Conservation (phyloP, 1,284 basidiomycete species). For the Moniliella sp. region DNA sequence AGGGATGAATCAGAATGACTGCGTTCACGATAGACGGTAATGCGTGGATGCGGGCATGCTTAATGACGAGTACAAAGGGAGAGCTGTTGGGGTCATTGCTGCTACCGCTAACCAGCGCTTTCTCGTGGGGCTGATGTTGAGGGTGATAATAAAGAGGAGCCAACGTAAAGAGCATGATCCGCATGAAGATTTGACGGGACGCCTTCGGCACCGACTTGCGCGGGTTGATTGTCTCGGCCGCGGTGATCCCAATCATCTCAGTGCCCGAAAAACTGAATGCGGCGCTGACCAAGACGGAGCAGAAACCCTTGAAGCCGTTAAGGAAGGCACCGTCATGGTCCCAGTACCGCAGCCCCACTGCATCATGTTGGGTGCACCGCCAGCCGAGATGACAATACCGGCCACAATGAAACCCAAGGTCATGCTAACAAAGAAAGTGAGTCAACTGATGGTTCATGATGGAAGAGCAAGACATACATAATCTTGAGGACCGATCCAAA, state of each 20-base stretch:
- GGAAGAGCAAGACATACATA: slow-evolving; percentile 15
- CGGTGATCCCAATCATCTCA: slow-evolving; percentile 36
- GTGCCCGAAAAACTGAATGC: slow-evolving; percentile 45
- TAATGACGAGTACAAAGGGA: too few species aligned
- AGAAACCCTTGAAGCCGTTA: slow-evolving; percentile 15
- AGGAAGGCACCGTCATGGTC: slow-evolving; percentile 23
- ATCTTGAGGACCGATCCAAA: slow-evolving; percentile 41
- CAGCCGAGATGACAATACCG: slow-evolving; percentile 28
- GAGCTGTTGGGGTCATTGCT: too few species aligned
- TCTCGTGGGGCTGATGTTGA: too few species aligned
- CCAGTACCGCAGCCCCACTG: slow-evolving; percentile 45
- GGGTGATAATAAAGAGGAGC: too few species aligned
- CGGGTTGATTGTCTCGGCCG: slow-evolving; percentile 40
- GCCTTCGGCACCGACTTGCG: slow-evolving; percentile 44
- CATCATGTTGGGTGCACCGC: slow-evolving; percentile 41
- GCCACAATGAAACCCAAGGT: slow-evolving; percentile 8
- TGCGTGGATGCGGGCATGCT: too few species aligned
- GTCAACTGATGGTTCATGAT: slow-evolving; percentile 5
- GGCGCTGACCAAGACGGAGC: slow-evolving; percentile 29
- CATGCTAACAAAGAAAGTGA: slow-evolving; percentile 4
- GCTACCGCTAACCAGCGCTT: too few species aligned
- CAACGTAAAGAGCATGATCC: slow-evolving; percentile 52
- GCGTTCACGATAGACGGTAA: slow-evolving; percentile 38
- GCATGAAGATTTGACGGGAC: slow-evolving; percentile 40
- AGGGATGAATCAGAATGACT: slow-evolving; percentile 36